phyloP scores from a whole-genome alignment of 2,329 filamentous ascomycete genomes.

The Lecanosticta acicola region DNA sequence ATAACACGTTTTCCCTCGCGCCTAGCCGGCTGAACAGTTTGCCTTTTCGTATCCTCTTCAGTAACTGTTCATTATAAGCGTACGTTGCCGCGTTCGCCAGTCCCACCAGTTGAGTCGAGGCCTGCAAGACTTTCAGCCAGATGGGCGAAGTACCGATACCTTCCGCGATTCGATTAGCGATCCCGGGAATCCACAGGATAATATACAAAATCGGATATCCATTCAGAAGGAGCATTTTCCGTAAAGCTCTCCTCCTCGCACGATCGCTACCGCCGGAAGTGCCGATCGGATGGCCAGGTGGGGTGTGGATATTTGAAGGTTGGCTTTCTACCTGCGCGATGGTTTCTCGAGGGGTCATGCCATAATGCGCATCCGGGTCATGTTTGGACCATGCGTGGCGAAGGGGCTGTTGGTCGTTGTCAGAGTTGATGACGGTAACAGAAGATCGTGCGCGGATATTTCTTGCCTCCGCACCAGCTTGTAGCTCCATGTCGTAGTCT shows the following conservation, averaged over 20 bases:
- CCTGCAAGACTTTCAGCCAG: conserved; percentile 18
- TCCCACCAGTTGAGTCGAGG: conserved; percentile 18
- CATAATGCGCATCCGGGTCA: not conserved
- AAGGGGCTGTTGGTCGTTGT: not conserved
- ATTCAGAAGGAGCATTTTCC: conserved; percentile 31
- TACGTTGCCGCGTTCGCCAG: conserved; percentile 18
- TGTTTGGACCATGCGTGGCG: not conserved
- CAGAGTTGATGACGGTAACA: not conserved
- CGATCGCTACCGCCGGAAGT: no score
- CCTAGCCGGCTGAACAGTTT: not conserved
- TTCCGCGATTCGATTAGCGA: conserved; percentile 20
- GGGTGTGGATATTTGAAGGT: not conserved
- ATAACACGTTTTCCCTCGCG: no score
- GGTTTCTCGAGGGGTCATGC: not conserved
- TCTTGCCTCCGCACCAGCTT: not conserved
- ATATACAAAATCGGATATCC: conserved; percentile 34
- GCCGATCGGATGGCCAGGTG: not conserved
- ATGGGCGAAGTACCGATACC: conserved; percentile 9
- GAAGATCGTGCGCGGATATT: not conserved
- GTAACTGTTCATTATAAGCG: conserved; percentile 18
- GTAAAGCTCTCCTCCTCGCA: conserved; percentile 11
- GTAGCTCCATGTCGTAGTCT: not conserved
- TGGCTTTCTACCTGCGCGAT: not conserved
- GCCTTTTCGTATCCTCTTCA: conserved; percentile 1
- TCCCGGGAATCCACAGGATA: conserved; percentile 33